Evolutionary conservation across 2,329 filamentous ascomycete genomes (phyloP), one percentile per base, ranked within the genome.

Genomic region (Aspergillus sp.): DNA sequence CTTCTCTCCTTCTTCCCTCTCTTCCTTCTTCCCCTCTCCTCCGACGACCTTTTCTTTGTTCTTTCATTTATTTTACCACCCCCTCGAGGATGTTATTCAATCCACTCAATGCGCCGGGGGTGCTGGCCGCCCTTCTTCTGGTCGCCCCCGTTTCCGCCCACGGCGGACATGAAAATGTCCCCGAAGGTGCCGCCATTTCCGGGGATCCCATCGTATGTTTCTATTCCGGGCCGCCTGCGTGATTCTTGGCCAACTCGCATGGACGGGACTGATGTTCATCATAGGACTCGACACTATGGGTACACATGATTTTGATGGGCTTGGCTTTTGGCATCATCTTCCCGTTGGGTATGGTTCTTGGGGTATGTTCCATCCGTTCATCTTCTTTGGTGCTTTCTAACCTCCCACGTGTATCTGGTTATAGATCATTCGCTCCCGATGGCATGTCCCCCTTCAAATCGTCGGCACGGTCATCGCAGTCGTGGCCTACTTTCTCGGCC

Each of bases 321-420:
- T 72, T 95, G 59, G 87, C 92, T 59, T 98, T 96, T 81, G 95
- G 95, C 62, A 83, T 99, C 67, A 85, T 98, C 60, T 98, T 96
- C 71, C 95, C 95, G 11, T 83, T 91, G 16, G 95, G 95, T 68
- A 98, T 99, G 94, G 92, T 98, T 47, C 81, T 97, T 18, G 94
- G 94, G 60, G 91, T 95, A 85, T 69, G 89, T 36, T 63, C 29
- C 45, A 6, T 49, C 60, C 31, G 63, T 52, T 57, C 12, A 16
- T 39, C 20, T 18, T 20, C n/a, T 56, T 24, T 46, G 57, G 52
- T n/a, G 26, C 29, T 26, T 49, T 49, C 46, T 58, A 36, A 57
- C 45, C 39, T 18, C 20, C 10, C 14, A 20, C 32, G 47, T 54
- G 29, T 49, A 26, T 32, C 29, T 36, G 32, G 18, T 26, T 62